A percentile compares a stretch with the other conserved stretches of the same genome.
Conservation (phyloP, 108 stramenopile genomes). For the Nitzschia sp. region DNA sequence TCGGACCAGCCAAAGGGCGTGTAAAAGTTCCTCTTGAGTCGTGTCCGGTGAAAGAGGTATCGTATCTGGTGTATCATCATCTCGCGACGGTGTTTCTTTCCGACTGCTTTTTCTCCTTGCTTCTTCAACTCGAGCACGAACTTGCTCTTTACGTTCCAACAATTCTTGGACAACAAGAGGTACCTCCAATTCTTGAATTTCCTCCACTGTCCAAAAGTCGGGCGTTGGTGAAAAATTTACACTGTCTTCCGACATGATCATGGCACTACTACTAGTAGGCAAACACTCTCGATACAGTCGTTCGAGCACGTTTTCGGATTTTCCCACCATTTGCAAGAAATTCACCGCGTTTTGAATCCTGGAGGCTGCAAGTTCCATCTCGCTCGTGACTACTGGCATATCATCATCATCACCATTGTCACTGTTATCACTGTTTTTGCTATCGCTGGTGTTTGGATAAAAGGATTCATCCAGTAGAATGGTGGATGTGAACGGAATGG, state of each 20-base stretch:
- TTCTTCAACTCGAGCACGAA: slow-evolving; percentile 1
- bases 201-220: slow-evolving; percentile 36
- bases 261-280: no score
- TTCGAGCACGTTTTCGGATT: neutral
- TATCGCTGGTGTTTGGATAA: neutral
- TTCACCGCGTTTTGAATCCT: slow-evolving; percentile 11
- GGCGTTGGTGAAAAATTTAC: slow-evolving; percentile 33
- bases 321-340: slow-evolving; percentile 5
- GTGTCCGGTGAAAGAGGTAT: no score
- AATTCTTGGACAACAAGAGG: slow-evolving; percentile 18
- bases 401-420: neutral
- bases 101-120: no score
- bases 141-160: slow-evolving; percentile 6
- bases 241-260: slow-evolving; percentile 5
- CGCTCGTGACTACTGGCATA: no score
- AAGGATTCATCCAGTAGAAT: slow-evolving; percentile 28
- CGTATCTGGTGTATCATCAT: neutral
- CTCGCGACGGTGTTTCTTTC: no score
- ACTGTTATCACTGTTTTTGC: neutral
- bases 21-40: slow-evolving; percentile 14
- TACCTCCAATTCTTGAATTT: slow-evolving; percentile 33
- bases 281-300: slow-evolving; percentile 20
- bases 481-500: slow-evolving; percentile 29
- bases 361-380: neutral
- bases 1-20: slow-evolving; percentile 28